phyloP scores from a whole-genome alignment of 176 grass and related monocot species.

The Raddia guianensis region DNA sequence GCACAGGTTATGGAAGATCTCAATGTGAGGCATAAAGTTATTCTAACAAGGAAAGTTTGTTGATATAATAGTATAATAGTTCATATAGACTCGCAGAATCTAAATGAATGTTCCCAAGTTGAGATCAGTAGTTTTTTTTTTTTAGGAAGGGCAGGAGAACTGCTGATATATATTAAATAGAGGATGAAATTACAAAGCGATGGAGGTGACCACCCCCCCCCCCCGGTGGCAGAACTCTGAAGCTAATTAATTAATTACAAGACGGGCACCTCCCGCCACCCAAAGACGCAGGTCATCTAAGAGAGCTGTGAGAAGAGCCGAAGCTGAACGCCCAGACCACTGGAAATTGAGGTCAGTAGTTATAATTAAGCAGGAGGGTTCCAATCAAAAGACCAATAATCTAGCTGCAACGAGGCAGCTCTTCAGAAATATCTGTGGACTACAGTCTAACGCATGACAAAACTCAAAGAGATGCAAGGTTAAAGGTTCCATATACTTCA shows the following conservation, averaged over 20 bases:
- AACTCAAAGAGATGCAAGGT: conserved; percentile 8
- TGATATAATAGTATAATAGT: not conserved
- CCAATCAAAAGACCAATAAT: not conserved
- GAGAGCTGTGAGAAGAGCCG: too few species aligned
- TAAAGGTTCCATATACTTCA: not conserved
- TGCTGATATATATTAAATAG: too few species aligned
- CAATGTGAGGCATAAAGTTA: not conserved
- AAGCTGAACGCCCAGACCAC: too few species aligned
- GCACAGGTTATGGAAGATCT: not conserved
- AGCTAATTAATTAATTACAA: too few species aligned
- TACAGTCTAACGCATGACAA: not conserved
- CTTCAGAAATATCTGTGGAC: not conserved
- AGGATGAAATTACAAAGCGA: too few species aligned
- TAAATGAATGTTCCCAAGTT: not conserved
- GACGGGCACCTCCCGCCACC: too few species aligned
- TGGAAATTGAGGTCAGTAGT: not conserved
- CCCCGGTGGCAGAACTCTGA: too few species aligned
- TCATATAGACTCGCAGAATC: not conserved
- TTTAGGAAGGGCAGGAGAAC: too few species aligned
- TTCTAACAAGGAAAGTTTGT: not conserved
- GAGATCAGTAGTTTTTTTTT: not conserved
- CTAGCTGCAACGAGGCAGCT: not conserved
- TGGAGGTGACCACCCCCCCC: too few species aligned
- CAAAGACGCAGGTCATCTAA: too few species aligned
- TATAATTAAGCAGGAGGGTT: not conserved